Evolutionary conservation across 176 grass and related monocot species (phyloP), one percentile per base, ranked within the genome.

Genomic region (Melocanna baccifera): DNA sequence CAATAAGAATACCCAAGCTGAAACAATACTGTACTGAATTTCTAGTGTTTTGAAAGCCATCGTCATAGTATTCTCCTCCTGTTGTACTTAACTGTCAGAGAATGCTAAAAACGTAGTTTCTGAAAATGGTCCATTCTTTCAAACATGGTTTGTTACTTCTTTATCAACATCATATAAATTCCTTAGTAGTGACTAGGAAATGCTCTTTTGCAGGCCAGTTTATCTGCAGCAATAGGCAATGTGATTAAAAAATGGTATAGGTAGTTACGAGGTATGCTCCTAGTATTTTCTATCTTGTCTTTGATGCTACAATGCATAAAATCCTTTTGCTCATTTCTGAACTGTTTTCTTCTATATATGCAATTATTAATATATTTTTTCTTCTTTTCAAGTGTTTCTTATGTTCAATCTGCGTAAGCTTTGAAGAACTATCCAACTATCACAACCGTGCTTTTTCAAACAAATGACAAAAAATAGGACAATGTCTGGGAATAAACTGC

Each of bases 241-340:
- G 96, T 47, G 87, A 92, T 75, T 89, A 89, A 45, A 95, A 85
- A 70, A 69, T 52, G 87, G 68, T 37, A 71, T 98, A 62, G 93
- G 93, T 66, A 95, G 96, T 82, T 98, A 98, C 67, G 96, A 98
- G 91, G 96, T 89, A 95, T 81, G 42, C 32, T 50, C 25, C 80
- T 87, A 50, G 29, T 39, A n/a, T 59, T 46, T 64, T 78, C 3
- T 75, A 14, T 85, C 52, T 64, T 75, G 1, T 82, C 29, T 5
- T 10, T 86, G 64, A 71, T 85, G 9, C 62, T 29, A 48, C 9
- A 42, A 51, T 51, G n/a, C 70, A 50, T 66, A 40, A 63, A 71
- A 16, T 37, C 15, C 34, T 67, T 70, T 50, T 84, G 40, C 58
- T 65, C 48, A 58, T 40, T 51, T 32, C 67, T 14, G 48, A 62